Evolutionary conservation across 805 yeast species (phyloP).

Genomic region (Teunomyces atbi): DNA sequence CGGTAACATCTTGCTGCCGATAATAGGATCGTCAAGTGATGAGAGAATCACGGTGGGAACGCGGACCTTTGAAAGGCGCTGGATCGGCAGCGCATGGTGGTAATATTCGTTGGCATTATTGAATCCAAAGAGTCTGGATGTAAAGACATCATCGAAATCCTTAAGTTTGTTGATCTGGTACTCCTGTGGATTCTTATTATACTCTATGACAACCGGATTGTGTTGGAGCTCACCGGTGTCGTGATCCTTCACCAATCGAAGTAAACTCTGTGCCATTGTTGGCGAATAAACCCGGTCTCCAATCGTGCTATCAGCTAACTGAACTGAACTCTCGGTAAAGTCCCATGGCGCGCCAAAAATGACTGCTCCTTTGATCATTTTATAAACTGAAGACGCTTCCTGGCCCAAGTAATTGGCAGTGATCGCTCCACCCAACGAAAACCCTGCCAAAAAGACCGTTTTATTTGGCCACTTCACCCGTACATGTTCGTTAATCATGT

Average conservation of each 20-base stretch:
- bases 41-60: conserved; percentile 63
- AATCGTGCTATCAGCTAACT: conserved; percentile 34
- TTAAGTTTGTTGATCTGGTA: conserved; percentile 37
- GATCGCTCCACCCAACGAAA: conserved; percentile 71
- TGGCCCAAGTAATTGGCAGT: conserved; percentile 69
- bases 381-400: conserved; percentile 47
- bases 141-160: conserved; percentile 62
- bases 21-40: conserved; percentile 68
- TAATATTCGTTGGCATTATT: conserved; percentile 62
- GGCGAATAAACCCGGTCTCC: conserved; percentile 44
- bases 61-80: conserved; percentile 52
- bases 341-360: conserved; percentile 75
- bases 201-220: conserved; percentile 24
- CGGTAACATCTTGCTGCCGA: conserved; percentile 54
- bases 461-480: conserved; percentile 56
- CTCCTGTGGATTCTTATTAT: conserved; percentile 26
- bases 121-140: conserved; percentile 63
- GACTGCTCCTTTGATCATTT: conserved; percentile 56
- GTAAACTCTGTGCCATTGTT: conserved; percentile 39
- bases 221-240: conserved; percentile 23
- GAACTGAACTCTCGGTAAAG: conserved; percentile 51
- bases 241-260: conserved; percentile 32
- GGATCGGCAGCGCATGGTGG: conserved; percentile 60
- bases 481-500: conserved; percentile 51
- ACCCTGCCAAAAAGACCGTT: conserved; percentile 64